Conservation (phyloP, 1,139 yeast genomes). For the Pichia sp. region DNA sequence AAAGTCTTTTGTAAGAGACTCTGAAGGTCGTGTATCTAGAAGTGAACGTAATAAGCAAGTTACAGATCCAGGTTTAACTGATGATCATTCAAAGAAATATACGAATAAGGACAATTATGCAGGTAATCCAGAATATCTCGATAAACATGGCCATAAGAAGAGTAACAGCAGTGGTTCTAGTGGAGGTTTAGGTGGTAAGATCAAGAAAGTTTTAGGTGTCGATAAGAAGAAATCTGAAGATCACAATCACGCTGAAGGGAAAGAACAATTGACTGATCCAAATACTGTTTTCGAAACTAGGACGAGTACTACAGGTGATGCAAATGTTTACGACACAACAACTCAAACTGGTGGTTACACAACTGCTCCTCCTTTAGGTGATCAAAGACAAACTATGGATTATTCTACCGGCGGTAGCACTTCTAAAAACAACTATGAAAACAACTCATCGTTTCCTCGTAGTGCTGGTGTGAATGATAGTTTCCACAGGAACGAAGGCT, state of each 20-base stretch:
- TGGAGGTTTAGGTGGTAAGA: constrained; percentile 2
- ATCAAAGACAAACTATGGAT: not conserved
- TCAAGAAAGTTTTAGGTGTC: not conserved
- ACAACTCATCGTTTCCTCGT: not conserved
- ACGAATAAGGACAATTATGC: too few relatives aligned
- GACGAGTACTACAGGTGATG: too few relatives aligned
- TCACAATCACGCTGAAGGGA: not conserved
- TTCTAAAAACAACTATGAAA: too few relatives aligned
- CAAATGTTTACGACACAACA: not conserved
- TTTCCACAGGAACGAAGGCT: constrained; percentile 3
- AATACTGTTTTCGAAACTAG: too few relatives aligned
- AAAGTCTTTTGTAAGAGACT: not conserved
- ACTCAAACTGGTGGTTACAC: not conserved
- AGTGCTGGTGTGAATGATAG: not conserved
- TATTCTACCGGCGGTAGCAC: too few relatives aligned
- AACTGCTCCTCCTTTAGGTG: not conserved
- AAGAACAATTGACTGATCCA: not conserved
- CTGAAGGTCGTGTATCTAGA: not conserved
- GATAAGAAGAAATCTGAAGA: not conserved
- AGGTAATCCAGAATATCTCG: not conserved
- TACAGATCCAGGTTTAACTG: not conserved
- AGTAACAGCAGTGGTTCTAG: not conserved
- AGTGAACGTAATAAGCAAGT: not conserved
- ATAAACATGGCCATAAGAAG: not conserved
- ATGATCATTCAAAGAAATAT: too few relatives aligned